These are phyloP conservation scores for Tylopilus felleus DNA, from an alignment of 768 basidiomycete species.

Conservation along the genomic window DNA sequence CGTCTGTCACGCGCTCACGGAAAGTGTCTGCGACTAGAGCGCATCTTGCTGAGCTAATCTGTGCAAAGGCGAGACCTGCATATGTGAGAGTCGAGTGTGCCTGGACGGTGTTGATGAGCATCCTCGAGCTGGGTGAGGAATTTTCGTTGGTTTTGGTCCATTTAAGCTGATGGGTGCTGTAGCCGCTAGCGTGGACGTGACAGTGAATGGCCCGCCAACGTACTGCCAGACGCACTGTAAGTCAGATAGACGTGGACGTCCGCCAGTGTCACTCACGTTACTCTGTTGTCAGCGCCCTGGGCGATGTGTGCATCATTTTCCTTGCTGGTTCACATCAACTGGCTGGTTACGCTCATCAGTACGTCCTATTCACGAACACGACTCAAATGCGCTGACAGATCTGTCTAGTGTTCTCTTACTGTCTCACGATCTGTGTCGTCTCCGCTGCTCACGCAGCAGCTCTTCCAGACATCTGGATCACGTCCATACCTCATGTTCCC, in stretches of 20 bases:
- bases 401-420: constrained; percentile 49
- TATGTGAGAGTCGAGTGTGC: constrained; percentile 50
- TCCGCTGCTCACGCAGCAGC: constrained; percentile 42
- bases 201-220: constrained; percentile 40
- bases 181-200: constrained; percentile 50
- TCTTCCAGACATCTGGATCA: constrained; percentile 50
- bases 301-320: constrained; percentile 46
- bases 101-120: constrained; percentile 50
- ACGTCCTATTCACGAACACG: constrained; percentile 20
- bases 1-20: neutral
- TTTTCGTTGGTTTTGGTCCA: neutral
- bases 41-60: constrained; percentile 35
- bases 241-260: constrained; percentile 8
- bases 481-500: constrained; percentile 47
- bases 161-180: neutral
- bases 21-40: constrained; percentile 21
- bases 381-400: neutral
- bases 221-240: constrained; percentile 37
- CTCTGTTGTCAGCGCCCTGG: constrained; percentile 33
- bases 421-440: constrained; percentile 48
- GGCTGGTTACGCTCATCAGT: constrained; percentile 49
- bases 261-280: constrained; percentile 3
- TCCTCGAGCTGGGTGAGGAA: constrained; percentile 50
- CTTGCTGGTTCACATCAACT: constrained; percentile 45
- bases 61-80: constrained; percentile 37